A percentile compares a stretch with the other conserved stretches of the same genome.
These are phyloP conservation scores for Cucumis hystrix DNA, from an alignment of 306 rosid species.

Conservation along the genomic window DNA sequence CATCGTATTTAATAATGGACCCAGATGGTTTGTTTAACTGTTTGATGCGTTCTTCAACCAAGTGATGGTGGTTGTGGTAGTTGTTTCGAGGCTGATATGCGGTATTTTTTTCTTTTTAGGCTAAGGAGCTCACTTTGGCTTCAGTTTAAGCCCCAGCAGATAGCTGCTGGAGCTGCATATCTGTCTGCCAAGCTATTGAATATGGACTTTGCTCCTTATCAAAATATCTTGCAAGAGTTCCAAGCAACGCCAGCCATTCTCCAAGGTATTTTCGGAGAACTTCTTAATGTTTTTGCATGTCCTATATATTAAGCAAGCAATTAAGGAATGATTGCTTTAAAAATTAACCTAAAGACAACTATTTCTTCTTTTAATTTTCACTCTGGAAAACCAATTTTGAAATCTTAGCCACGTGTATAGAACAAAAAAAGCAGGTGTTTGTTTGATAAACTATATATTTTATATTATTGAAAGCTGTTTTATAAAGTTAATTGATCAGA, in stretches of 20 bases:
- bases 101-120: conserved; percentile 18
- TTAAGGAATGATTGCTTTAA: not conserved
- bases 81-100: conserved; percentile 7
- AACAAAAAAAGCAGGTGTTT: not conserved
- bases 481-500: not conserved
- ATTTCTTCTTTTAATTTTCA: not conserved
- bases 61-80: conserved; percentile 9
- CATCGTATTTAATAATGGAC: conserved; percentile 33
- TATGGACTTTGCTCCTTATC: conserved; percentile 55
- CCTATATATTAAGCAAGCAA: not conserved
- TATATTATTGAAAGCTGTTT: not conserved
- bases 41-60: conserved; percentile 18
- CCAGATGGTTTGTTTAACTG: conserved; percentile 60
- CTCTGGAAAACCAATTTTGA: not conserved
- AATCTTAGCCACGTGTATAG: not conserved
- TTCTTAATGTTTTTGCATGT: not conserved
- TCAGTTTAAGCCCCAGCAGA: conserved; percentile 90
- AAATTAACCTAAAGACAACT: not conserved
- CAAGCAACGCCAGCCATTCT: conserved; percentile 81
- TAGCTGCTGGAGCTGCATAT: conserved; percentile 94
- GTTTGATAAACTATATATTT: not conserved
- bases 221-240: conserved; percentile 78
- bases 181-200: conserved; percentile 78
- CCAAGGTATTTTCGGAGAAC: conserved; percentile 40
- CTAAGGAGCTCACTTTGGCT: conserved; percentile 98